These are phyloP conservation scores for Colletotrichum tropicicola DNA, from an alignment of 2,329 filamentous ascomycete genomes.

Conservation along the genomic window DNA sequence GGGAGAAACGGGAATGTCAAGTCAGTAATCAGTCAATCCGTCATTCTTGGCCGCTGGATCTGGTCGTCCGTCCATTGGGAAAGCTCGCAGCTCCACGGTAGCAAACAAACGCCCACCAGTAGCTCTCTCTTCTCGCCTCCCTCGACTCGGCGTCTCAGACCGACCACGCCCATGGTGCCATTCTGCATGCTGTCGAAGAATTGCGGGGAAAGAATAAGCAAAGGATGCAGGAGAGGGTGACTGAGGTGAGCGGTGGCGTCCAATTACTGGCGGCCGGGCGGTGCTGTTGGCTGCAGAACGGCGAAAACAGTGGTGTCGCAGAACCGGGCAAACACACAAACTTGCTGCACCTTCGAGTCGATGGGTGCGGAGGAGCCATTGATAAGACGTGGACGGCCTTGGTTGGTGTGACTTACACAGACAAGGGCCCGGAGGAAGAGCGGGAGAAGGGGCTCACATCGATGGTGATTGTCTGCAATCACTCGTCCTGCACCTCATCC, in stretches of 20 bases:
- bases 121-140: too few species aligned
- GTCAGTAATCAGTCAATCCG: neutral
- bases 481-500: too few species aligned
- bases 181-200: neutral
- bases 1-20: neutral
- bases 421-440: neutral
- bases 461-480: neutral
- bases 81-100: neutral
- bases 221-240: neutral
- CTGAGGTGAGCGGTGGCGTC: conserved; percentile 12
- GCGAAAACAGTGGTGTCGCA: neutral
- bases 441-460: neutral
- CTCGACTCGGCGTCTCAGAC: neutral
- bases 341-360: neutral
- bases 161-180: neutral
- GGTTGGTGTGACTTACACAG: conserved; percentile 8
- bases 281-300: conserved; percentile 1
- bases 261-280: neutral
- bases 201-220: neutral
- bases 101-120: neutral
- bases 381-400: neutral
- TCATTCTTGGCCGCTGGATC: neutral
- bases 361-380: neutral
- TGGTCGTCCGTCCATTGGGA: too few species aligned
- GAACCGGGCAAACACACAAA: neutral